Percentiles rank a stretch among this genome's conserved stretches.
These are phyloP conservation scores for Closterium sp. DNA, from an alignment of 139 green algal genomes.

Conservation along the genomic window DNA sequence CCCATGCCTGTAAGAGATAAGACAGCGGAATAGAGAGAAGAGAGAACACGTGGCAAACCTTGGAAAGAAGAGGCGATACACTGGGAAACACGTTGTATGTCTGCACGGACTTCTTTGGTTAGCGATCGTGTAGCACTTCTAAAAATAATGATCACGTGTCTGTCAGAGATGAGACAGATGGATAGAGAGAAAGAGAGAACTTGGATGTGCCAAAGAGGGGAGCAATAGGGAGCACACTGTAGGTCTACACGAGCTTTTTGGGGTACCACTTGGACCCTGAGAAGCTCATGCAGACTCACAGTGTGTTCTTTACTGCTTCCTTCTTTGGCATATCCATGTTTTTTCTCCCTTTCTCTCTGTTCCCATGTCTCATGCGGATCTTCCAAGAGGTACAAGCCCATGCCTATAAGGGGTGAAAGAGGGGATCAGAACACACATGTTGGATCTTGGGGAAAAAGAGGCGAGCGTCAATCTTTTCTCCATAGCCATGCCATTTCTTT, in stretches of 20 bases:
- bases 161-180: neutral
- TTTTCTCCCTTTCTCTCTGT: no score
- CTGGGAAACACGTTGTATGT: slow-evolving; percentile 94
- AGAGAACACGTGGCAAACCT: neutral
- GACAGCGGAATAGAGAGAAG: neutral
- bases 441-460: neutral
- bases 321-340: no score
- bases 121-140: slow-evolving; percentile 91
- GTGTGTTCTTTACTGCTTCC: slow-evolving; percentile 83
- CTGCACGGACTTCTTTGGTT: slow-evolving; percentile 94
- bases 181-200: neutral
- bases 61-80: slow-evolving; percentile 90
- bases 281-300: slow-evolving; percentile 93
- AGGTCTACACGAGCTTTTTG: slow-evolving; percentile 93
- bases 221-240: slow-evolving; percentile 89
- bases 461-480: slow-evolving; percentile 86
- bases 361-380: slow-evolving; percentile 77
- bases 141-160: slow-evolving; percentile 93
- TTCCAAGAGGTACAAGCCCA: slow-evolving; percentile 97
- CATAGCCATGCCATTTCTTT: slow-evolving; percentile 68
- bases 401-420: neutral
- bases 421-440: neutral
- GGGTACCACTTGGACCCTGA: slow-evolving; percentile 74
- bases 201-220: neutral
- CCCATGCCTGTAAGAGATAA: slow-evolving; percentile 78